Evolutionary conservation across 192 early-diverging fungal species (phyloP).

Genomic region (Rhizoclosmatium globosum): DNA sequence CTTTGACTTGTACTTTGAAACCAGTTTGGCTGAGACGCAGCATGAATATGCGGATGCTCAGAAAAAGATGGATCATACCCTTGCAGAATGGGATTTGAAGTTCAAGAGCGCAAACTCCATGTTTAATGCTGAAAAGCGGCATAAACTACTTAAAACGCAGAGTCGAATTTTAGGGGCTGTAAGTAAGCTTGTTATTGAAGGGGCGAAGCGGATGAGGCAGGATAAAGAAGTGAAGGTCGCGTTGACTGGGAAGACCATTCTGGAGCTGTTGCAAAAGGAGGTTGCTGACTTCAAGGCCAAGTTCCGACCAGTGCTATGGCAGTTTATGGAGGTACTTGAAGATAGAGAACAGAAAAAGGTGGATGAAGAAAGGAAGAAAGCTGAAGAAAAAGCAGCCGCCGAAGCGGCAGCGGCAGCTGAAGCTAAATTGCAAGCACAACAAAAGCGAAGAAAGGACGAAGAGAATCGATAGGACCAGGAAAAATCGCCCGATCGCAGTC

Average conservation of each 20-base stretch:
- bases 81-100: conserved; percentile 28
- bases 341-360: neutral
- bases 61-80: neutral
- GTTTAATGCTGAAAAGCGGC: conserved; percentile 1
- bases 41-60: conserved; percentile 2
- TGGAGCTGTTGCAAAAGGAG: conserved; percentile 14
- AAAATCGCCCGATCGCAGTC: neutral
- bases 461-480: neutral
- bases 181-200: neutral
- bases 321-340: neutral
- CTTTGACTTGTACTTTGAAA: conserved; percentile 9
- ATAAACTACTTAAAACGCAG: conserved; percentile 14
- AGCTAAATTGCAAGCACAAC: neutral
- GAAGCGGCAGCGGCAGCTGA: neutral
- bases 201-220: neutral
- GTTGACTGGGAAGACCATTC: conserved; percentile 5
- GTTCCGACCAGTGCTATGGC: conserved; percentile 7
- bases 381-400: neutral
- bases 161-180: conserved; percentile 1
- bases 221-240: neutral
- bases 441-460: neutral
- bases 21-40: neutral
- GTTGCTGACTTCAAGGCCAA: conserved; percentile 2
- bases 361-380: neutral
- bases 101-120: conserved; percentile 20